Percentiles rank a stretch among this genome's conserved stretches.
phyloP scores from a whole-genome alignment of 768 basidiomycete species.

The Collybia mongolica region DNA sequence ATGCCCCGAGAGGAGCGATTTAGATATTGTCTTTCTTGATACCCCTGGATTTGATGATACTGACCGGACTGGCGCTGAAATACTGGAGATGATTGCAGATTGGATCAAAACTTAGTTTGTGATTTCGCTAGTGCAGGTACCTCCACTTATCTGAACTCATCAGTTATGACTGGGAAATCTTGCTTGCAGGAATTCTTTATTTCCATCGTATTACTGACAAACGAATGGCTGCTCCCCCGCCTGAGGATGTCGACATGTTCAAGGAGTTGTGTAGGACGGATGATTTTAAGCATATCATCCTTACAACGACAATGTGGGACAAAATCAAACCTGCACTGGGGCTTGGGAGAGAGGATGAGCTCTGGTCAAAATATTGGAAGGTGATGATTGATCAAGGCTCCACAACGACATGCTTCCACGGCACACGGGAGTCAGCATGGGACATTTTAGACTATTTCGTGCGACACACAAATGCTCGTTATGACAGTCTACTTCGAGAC shows the following conservation, averaged over 20 bases:
- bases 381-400: conserved; percentile 39
- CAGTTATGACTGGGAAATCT: neutral
- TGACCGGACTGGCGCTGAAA: too few species aligned
- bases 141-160: too few species aligned
- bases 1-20: too few species aligned
- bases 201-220: conserved; percentile 23
- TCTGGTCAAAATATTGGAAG: conserved; percentile 43
- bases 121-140: too few species aligned
- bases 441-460: conserved; percentile 32
- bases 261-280: conserved; percentile 39
- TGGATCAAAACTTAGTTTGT: too few species aligned
- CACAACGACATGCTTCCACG: conserved; percentile 30
- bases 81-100: too few species aligned
- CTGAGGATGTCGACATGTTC: conserved; percentile 42
- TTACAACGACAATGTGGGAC: conserved; percentile 44
- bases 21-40: too few species aligned
- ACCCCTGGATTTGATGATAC: too few species aligned
- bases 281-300: conserved; percentile 28
- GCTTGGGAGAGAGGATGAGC: conserved; percentile 34
- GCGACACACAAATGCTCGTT: conserved; percentile 1
- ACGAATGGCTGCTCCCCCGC: conserved; percentile 35
- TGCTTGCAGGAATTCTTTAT: conserved; percentile 18
- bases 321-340: conserved; percentile 16
- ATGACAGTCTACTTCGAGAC: conserved; percentile 17
- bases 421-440: conserved; percentile 32